Base-by-base conservation (phyloP, 495 filamentous ascomycete genomes). In the Neurospora sp. region DNA sequence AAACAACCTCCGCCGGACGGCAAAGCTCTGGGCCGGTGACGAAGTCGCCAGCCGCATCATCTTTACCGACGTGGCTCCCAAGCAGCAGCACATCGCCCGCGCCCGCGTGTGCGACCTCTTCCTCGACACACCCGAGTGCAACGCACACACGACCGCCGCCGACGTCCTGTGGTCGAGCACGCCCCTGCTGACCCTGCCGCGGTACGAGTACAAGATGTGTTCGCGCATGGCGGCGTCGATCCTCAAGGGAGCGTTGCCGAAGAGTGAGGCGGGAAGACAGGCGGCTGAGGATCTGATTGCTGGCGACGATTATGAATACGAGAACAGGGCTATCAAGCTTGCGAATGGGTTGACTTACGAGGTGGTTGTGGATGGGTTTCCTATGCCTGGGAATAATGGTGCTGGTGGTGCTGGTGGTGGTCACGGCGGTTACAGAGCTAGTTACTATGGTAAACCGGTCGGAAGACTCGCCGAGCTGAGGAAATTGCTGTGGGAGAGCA, bases 181-280 rank as follows among this genome's bases (percentile, higher is more conserved):
- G 7, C 96, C 96, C 41, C 85, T 99, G 70, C 84, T 98, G 71
- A 99, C 96, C 0, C 86, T 94, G n/a, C 94, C 94, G n/a, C 88
- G 95, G 39, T 96, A 98, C 82, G 87, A 90, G 71, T 97, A 98
- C 81, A 99, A 99, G 84, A 99, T 99, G 96, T 98, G 96, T 82
- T 96, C 93, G 54, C 90, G 96, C 70, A 98, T 99, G 92, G 96
- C 96, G 27, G 94, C 94, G 44, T 95, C 92, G 16, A 98, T 99
- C 75, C 85, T 99, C 14, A 91, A 88, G 74, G 96, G 96, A 46
- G 96, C 96, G 3, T 84, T 98, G 9, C 94, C 96, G 0, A 90
- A 89, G 75, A 83, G 82, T 5, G 84, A 83, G 10, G 88, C 89
- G 20, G 94, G 94, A 12, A 84, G 82, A n/a, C 82, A 82, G 48